phyloP scores from a whole-genome alignment of 306 rosid genomes.

The Ziziphus jujuba region DNA sequence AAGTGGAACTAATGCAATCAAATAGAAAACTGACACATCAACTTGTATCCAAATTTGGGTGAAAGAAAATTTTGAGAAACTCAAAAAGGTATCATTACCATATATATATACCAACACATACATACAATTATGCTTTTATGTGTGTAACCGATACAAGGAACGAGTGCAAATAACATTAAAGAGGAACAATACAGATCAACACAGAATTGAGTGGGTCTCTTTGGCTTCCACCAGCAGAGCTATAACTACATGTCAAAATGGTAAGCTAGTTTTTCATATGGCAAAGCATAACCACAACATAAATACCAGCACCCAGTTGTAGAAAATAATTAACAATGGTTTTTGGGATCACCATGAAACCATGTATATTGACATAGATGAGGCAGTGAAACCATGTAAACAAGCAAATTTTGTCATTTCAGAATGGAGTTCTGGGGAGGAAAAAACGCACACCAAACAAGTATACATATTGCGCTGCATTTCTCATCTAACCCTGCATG shows the following conservation, averaged over 20 bases:
- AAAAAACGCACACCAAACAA: slow-evolving; percentile 34
- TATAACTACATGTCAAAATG: slow-evolving; percentile 5
- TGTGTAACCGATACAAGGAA: too few species aligned
- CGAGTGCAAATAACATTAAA: too few species aligned
- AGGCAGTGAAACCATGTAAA: slow-evolving; percentile 9
- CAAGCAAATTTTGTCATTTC: slow-evolving; percentile 32
- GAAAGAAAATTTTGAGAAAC: too few species aligned
- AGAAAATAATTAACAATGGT: slow-evolving; percentile 11
- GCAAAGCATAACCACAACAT: slow-evolving; percentile 8
- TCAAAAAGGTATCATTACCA: too few species aligned
- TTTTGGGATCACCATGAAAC: slow-evolving; percentile 18
- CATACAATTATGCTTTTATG: too few species aligned
- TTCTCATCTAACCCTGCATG: slow-evolving; percentile 85
- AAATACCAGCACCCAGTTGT: slow-evolving; percentile 18
- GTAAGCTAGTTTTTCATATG: not conserved
- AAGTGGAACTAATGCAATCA: too few species aligned
- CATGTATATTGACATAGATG: slow-evolving; percentile 17
- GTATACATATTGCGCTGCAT: slow-evolving; percentile 29
- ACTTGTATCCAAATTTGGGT: too few species aligned
- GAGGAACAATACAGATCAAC: too few species aligned
- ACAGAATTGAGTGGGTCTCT: too few species aligned
- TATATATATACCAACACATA: too few species aligned
- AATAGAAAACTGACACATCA: too few species aligned
- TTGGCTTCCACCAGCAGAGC: not conserved
- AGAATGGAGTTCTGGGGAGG: slow-evolving; percentile 11